Evolutionary conservation across 805 yeast species (phyloP).

Genomic region (Kluyveromyces lactis): DNA sequence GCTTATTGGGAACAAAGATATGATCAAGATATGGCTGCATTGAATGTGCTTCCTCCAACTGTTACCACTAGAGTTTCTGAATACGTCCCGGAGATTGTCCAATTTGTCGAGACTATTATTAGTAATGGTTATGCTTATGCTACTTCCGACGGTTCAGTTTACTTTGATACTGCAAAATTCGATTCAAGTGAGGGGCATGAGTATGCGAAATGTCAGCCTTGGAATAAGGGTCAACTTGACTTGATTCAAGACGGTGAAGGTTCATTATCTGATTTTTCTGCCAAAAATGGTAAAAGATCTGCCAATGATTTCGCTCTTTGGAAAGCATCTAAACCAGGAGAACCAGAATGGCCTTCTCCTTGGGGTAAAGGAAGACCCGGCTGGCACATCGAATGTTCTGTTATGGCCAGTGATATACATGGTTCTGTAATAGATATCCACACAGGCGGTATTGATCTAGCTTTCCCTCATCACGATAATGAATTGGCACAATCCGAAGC

Average conservation of each 20-base stretch:
- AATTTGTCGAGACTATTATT: conserved; percentile 67
- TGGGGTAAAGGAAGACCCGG: conserved; percentile 99
- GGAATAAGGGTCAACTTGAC: conserved; percentile 87
- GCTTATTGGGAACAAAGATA: conserved; percentile 83
- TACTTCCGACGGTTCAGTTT: conserved; percentile 87
- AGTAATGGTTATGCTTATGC: conserved; percentile 76
- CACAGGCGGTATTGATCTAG: conserved; percentile 94
- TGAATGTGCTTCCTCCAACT: conserved; percentile 79
- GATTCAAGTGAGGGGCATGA: conserved; percentile 65
- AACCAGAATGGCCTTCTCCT: conserved; percentile 90
- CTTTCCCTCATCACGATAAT: conserved; percentile 98
- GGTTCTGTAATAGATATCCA: conserved; percentile 88
- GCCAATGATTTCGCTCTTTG: conserved; percentile 91
- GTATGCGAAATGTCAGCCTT: conserved; percentile 95
- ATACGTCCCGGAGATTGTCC: conserved; percentile 86
- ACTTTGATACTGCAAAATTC: conserved; percentile 81
- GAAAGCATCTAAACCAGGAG: conserved; percentile 96
- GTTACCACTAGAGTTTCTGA: conserved; percentile 93
- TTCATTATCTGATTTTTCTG: conserved; percentile 43
- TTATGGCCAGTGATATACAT: conserved; percentile 88
- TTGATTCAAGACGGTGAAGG: conserved; percentile 95
- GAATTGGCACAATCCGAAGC: conserved; percentile 98
- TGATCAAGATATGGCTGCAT: conserved; percentile 74
- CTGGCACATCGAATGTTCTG: conserved; percentile 99
- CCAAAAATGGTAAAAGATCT: conserved; percentile 53